phyloP scores from a whole-genome alignment of 2,329 filamentous ascomycete species.

The Cytospora mali region DNA sequence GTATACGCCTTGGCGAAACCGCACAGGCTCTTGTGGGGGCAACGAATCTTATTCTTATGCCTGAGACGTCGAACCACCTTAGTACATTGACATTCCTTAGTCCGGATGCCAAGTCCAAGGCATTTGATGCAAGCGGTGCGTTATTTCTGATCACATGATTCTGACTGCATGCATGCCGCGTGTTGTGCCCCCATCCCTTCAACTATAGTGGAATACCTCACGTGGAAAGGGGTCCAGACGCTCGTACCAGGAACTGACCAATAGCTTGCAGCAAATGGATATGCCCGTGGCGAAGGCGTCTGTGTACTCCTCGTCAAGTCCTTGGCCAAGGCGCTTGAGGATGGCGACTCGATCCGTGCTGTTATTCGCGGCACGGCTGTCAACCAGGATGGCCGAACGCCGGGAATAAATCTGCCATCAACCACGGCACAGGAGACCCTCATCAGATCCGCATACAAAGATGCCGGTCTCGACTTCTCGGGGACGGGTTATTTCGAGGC shows the following conservation, averaged over 20 bases:
- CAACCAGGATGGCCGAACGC: constrained; percentile 50
- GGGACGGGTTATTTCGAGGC: constrained; percentile 43
- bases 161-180: not conserved
- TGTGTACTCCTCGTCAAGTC: constrained; percentile 45
- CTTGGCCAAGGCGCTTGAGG: constrained; percentile 11
- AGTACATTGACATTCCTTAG: constrained; percentile 43
- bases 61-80: constrained; percentile 38
- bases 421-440: constrained; percentile 42
- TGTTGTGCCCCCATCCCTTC: not conserved
- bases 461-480: constrained; percentile 41
- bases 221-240: not conserved
- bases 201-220: no score
- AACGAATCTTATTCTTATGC: constrained; percentile 39
- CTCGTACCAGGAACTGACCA: not conserved
- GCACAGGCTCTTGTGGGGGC: constrained; percentile 36
- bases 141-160: not conserved
- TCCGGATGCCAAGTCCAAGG: constrained; percentile 40
- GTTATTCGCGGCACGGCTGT: constrained; percentile 47
- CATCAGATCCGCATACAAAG: constrained; percentile 44
- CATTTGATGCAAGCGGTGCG: constrained; percentile 46
- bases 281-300: constrained; percentile 55
- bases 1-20: constrained; percentile 46
- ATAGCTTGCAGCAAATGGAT: constrained; percentile 45
- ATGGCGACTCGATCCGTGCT: constrained; percentile 38
- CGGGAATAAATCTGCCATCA: constrained; percentile 43